Conservation (phyloP, 257 asterid species). For the Solanum chaucha region DNA sequence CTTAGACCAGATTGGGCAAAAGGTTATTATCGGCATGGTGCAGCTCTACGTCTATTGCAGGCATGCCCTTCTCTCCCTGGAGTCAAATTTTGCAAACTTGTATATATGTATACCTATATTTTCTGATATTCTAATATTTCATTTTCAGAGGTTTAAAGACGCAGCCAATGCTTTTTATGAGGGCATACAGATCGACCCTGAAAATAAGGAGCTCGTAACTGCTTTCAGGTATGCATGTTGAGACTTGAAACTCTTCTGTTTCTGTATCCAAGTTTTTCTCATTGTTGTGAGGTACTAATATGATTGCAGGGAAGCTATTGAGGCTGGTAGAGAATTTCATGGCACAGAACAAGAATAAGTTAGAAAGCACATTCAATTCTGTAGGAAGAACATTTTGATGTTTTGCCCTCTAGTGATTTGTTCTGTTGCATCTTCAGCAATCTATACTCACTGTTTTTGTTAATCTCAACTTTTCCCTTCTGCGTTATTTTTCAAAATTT, state of each 20-base stretch:
- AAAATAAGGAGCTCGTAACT: slow-evolving; percentile 72
- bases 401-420: not conserved
- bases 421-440: not conserved
- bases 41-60: slow-evolving; percentile 78
- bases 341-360: not conserved
- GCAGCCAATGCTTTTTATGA: slow-evolving; percentile 93
- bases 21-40: slow-evolving; percentile 91
- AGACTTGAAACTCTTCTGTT: not conserved
- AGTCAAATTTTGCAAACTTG: not conserved
- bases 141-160: slow-evolving; percentile 74
- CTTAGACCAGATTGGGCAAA: slow-evolving; percentile 94
- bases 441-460: not conserved
- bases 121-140: not conserved
- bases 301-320: slow-evolving; percentile 79
- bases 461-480: not conserved
- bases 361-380: not conserved
- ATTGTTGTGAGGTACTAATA: not conserved
- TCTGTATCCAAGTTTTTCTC: not conserved
- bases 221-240: slow-evolving; percentile 66
- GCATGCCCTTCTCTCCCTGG: slow-evolving; percentile 8
- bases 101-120: not conserved
- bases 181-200: slow-evolving; percentile 75
- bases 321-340: slow-evolving; percentile 48
- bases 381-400: not conserved
- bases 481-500: not conserved